These are phyloP conservation scores for Helminthosporium solani DNA, from an alignment of 2,329 filamentous ascomycete species.

Conservation along the genomic window DNA sequence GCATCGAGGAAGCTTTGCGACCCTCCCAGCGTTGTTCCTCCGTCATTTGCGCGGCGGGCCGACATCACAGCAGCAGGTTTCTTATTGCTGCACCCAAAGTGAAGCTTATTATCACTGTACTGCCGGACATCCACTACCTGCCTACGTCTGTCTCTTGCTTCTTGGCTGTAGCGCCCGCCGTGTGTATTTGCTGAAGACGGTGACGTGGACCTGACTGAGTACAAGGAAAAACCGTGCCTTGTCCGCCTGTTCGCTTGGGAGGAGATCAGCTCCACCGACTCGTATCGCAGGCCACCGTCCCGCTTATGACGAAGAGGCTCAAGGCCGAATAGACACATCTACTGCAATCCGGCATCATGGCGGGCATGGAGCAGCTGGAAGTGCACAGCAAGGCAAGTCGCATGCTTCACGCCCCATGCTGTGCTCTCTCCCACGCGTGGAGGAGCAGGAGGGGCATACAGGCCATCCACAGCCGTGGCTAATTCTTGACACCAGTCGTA, in stretches of 20 bases:
- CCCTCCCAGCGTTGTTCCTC: not conserved
- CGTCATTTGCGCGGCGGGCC: conserved; percentile 2
- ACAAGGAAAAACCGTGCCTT: not conserved
- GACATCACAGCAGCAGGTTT: not conserved
- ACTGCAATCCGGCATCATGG: conserved; percentile 58
- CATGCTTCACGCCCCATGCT: too few relatives aligned
- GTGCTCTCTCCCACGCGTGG: too few relatives aligned
- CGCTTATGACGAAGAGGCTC: not conserved
- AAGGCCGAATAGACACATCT: not conserved
- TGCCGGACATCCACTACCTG: too few relatives aligned
- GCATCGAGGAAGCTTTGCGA: not conserved
- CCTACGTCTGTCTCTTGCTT: not conserved
- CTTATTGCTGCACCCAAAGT: not conserved
- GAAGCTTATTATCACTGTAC: not conserved
- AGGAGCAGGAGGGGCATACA: too few relatives aligned
- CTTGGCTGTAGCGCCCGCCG: conserved; percentile 10
- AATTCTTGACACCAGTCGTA: conserved; percentile 68
- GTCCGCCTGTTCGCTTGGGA: conserved; percentile 6
- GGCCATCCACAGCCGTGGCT: not conserved
- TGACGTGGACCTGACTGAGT: not conserved
- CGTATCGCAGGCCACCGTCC: conserved; percentile 12
- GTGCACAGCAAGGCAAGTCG: conserved; percentile 81
- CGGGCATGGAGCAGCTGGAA: conserved; percentile 93
- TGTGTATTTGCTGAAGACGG: conserved; percentile 17
- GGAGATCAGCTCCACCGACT: conserved; percentile 2